Conservation (phyloP, 257 asterid genomes). For the Capsicum chinense region DNA sequence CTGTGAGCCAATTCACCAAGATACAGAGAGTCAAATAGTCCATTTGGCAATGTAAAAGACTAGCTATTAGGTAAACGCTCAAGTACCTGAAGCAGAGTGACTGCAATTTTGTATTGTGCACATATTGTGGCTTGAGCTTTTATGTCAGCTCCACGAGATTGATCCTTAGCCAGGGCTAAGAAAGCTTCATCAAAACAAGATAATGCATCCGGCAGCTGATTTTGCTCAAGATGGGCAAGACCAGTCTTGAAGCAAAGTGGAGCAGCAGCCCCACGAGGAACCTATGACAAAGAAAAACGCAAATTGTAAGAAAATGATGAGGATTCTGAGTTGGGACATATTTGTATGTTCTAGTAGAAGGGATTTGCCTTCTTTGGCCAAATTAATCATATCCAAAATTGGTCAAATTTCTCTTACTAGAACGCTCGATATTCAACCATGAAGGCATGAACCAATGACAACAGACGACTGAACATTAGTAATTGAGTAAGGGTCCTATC, state of each 20-base stretch:
- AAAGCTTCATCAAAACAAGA: slow-evolving; percentile 98
- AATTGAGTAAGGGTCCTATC: neutral
- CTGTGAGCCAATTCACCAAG: slow-evolving; percentile 6
- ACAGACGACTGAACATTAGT: neutral
- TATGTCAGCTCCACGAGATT: slow-evolving; percentile 97
- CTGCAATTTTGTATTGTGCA: slow-evolving; percentile 99
- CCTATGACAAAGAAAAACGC: slow-evolving; percentile 51
- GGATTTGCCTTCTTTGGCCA: neutral
- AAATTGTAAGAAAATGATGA: slow-evolving; percentile 21
- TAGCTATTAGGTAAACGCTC: neutral
- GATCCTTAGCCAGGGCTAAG: slow-evolving; percentile 98
- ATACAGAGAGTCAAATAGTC: neutral
- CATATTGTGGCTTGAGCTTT: slow-evolving; percentile 99
- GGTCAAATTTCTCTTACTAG: neutral
- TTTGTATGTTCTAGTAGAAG: slow-evolving; percentile 2
- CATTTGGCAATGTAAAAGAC: neutral
- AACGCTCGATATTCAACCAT: neutral
- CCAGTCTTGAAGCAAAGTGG: slow-evolving; percentile 95
- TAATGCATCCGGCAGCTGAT: slow-evolving; percentile 97
- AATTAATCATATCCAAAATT: neutral
- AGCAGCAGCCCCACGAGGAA: slow-evolving; percentile 98
- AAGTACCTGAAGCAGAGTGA: slow-evolving; percentile 92
- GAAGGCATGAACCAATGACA: neutral
- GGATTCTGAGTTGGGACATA: neutral
- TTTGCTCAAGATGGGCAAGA: slow-evolving; percentile 96